Evolutionary conservation across 306 rosid genomes (phyloP), one percentile per base, ranked within the genome.

Genomic region (Cotoneaster glaucophyllus): DNA sequence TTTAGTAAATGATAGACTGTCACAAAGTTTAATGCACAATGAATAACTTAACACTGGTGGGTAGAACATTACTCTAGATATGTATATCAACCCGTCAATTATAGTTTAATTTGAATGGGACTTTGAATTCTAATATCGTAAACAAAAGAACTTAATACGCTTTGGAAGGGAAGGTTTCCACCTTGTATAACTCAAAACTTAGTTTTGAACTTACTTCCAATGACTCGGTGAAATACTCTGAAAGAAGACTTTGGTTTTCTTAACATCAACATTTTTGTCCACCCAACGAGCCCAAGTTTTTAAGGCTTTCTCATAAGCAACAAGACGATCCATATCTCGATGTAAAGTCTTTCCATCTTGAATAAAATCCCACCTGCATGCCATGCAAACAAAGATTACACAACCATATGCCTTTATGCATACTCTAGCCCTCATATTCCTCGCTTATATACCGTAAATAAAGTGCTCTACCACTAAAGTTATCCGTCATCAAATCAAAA

Each of bases 271-370:
- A 62, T 69, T 82, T 26, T 39, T 19, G 31, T 85, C 80, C 34
- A 77, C 86, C 86, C 86, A 74, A 18, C 13, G 3, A 14, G 82
- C 76, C 88, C 86, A 85, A 1, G 86, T 80, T 9, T 15, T 65
- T 4, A 74, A 59, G 8, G 67, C 83, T 67, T 65, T 74, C 70
- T 85, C 18, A 59, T 57, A 85, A 1, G 82, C 84, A 59, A 43
- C 78, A 67, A 74, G 28, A 31, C 83, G 88, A 75, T 85, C 63
- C 85, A 78, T 81, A 74, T 78, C 82, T n/a, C 73, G 18, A 2
- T 6, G 28, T 17, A 53, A 22, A 44, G 18, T 32, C 25, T 63
- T 17, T 32, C 77, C 79, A 5, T 81, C 83, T 13, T 24, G 52
- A 53, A 85, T 73, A 62, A 64, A 78, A 70, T 84, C 73, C 85